These are phyloP conservation scores for Crotalaria pallida DNA, from an alignment of 306 rosid species.

Conservation along the genomic window DNA sequence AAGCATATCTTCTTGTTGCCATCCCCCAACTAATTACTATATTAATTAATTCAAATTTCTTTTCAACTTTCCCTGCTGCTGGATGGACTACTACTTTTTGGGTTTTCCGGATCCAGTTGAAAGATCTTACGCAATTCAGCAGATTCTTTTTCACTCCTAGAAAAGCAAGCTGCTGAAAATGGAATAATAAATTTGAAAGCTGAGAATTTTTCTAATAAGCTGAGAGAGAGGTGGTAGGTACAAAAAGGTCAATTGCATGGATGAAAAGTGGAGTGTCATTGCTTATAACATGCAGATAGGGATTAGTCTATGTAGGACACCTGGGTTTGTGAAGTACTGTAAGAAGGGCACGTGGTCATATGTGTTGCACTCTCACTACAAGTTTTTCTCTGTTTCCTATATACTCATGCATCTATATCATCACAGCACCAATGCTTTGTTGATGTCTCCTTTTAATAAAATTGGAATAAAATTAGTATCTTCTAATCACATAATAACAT, in stretches of 20 bases:
- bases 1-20: slow-evolving; percentile 60
- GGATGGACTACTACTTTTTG: neutral
- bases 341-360: slow-evolving; percentile 29
- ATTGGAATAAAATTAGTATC: too few species aligned
- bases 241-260: slow-evolving; percentile 38
- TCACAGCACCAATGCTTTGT: neutral
- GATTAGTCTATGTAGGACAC: slow-evolving; percentile 30
- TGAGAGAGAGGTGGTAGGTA: neutral
- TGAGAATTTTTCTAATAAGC: neutral
- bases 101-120: neutral
- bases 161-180: neutral
- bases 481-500: too few species aligned
- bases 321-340: slow-evolving; percentile 17
- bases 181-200: neutral
- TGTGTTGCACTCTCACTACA: neutral
- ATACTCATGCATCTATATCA: neutral
- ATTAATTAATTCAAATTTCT: too few species aligned
- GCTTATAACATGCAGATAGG: slow-evolving; percentile 27
- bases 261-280: slow-evolving; percentile 36
- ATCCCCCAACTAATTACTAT: slow-evolving; percentile 15
- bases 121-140: neutral
- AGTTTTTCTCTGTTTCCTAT: neutral
- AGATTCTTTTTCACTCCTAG: neutral
- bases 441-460: neutral
- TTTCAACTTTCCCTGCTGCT: neutral